Percentiles rank a stretch among this genome's conserved stretches.
phyloP scores from a whole-genome alignment of 2,329 filamentous ascomycete species.

The Tricladium varicosporioides region DNA sequence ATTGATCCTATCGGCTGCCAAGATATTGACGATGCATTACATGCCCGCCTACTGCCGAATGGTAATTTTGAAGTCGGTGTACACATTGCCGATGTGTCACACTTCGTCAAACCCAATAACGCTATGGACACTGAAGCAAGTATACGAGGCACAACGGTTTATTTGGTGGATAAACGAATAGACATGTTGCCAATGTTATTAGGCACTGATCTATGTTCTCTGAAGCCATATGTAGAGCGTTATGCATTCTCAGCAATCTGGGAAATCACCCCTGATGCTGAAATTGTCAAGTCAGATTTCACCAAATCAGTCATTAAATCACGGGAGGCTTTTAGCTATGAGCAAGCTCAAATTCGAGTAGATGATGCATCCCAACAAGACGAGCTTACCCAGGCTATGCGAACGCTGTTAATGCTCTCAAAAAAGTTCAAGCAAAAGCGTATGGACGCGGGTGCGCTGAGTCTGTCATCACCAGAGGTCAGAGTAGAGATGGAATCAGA shows the following conservation, averaged over 20 bases:
- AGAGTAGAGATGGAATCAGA: constrained; percentile 94
- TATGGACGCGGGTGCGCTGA: constrained; percentile 92
- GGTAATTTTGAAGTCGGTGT: constrained; percentile 96
- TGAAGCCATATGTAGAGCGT: constrained; percentile 97
- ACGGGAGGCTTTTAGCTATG: constrained; percentile 95
- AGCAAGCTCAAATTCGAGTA: constrained; percentile 90
- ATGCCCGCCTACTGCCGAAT: constrained; percentile 80
- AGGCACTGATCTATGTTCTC: constrained; percentile 91
- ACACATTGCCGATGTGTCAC: constrained; percentile 98
- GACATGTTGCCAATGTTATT: constrained; percentile 98
- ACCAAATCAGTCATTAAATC: constrained; percentile 98
- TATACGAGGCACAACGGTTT: constrained; percentile 92
- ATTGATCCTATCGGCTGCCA: constrained; percentile 96
- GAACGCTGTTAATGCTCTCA: constrained; percentile 80
- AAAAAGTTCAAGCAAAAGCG: constrained; percentile 93
- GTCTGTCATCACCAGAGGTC: constrained; percentile 96
- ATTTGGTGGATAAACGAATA: constrained; percentile 97
- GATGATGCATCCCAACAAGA: constrained; percentile 87
- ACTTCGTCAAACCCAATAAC: constrained; percentile 96
- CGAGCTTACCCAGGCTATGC: constrained; percentile 86
- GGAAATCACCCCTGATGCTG: constrained; percentile 83
- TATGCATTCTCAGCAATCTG: constrained; percentile 83
- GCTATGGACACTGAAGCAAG: constrained; percentile 97
- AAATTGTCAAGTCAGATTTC: constrained; percentile 82
- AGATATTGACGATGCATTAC: constrained; percentile 96